These are phyloP conservation scores for Nakazawaea anatomiae DNA, from an alignment of 805 yeast genomes.

Conservation along the genomic window DNA sequence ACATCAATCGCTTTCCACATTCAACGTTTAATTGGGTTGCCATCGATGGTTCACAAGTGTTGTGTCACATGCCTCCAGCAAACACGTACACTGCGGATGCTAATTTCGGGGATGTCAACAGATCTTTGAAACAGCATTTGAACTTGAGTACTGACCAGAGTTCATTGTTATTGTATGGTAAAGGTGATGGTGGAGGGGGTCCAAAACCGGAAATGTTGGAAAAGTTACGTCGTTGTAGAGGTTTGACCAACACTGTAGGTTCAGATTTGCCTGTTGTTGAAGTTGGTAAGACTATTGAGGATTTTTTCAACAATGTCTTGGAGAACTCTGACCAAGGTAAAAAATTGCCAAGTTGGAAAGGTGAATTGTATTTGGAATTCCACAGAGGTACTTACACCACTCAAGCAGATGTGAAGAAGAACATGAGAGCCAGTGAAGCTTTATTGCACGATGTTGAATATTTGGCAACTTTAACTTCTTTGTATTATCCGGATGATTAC, in stretches of 20 bases:
- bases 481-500: constrained; percentile 41
- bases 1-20: constrained; percentile 85
- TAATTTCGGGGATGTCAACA: constrained; percentile 84
- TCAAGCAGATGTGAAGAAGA: constrained; percentile 79
- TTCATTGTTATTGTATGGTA: constrained; percentile 79
- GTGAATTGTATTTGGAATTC: constrained; percentile 90
- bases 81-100: constrained; percentile 94
- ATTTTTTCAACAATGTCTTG: constrained; percentile 66
- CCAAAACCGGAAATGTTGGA: constrained; percentile 93
- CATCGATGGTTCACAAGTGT: constrained; percentile 85
- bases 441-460: constrained; percentile 82
- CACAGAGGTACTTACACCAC: constrained; percentile 97
- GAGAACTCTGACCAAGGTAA: constrained; percentile 59
- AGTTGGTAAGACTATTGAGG: constrained; percentile 72
- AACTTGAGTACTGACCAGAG: constrained; percentile 75
- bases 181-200: constrained; percentile 99
- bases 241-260: constrained; percentile 75
- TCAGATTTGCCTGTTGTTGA: constrained; percentile 72
- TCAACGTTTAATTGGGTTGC: constrained; percentile 95
- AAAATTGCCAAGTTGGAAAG: constrained; percentile 79
- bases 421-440: constrained; percentile 71
- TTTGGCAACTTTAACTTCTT: constrained; percentile 71
- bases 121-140: constrained; percentile 78
- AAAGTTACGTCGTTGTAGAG: constrained; percentile 86
- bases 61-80: constrained; percentile 97